phyloP scores from a whole-genome alignment of 2,329 filamentous ascomycete genomes.

The Aquanectria penicillioides region DNA sequence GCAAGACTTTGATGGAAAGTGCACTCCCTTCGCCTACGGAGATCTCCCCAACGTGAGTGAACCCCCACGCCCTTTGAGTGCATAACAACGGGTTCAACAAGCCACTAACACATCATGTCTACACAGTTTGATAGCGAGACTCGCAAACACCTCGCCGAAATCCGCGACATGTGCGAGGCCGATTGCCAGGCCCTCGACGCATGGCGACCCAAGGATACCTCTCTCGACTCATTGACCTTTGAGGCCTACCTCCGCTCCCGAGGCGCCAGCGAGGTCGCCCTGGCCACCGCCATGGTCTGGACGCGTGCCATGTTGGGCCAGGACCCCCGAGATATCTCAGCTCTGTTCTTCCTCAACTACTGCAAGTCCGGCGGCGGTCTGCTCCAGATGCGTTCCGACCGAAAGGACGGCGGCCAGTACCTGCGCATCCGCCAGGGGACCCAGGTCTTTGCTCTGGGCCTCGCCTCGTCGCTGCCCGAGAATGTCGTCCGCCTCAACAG shows the following conservation, averaged over 20 bases:
- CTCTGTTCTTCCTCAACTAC: slow-evolving; percentile 66
- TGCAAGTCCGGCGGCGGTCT: slow-evolving; percentile 63
- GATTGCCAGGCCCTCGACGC: slow-evolving; percentile 42
- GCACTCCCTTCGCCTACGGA: slow-evolving; percentile 22
- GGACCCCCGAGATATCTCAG: slow-evolving; percentile 59
- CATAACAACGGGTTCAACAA: too few species aligned
- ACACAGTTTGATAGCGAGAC: slow-evolving; percentile 21
- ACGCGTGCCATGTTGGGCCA: slow-evolving; percentile 61
- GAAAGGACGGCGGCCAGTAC: slow-evolving; percentile 62
- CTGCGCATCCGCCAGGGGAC: slow-evolving; percentile 60
- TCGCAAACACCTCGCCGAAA: slow-evolving; percentile 26
- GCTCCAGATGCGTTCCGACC: slow-evolving; percentile 62
- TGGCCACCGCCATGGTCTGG: slow-evolving; percentile 51
- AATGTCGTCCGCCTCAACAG: slow-evolving; percentile 42
- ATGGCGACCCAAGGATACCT: slow-evolving; percentile 29
- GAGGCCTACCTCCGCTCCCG: slow-evolving; percentile 42
- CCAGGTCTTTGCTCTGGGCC: slow-evolving; percentile 50
- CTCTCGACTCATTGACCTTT: slow-evolving; percentile 41
- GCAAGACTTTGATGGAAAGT: slow-evolving; percentile 50
- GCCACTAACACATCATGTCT: neutral
- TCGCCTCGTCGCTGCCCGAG: slow-evolving; percentile 48
- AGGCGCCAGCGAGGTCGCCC: slow-evolving; percentile 25
- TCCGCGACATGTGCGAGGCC: slow-evolving; percentile 41
- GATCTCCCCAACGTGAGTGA: slow-evolving; percentile 27
- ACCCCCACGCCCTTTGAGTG: neutral